A percentile compares a stretch with the other conserved stretches of the same genome.
phyloP scores from a whole-genome alignment of 73 alveolate species.

The Urostyla sp. region DNA sequence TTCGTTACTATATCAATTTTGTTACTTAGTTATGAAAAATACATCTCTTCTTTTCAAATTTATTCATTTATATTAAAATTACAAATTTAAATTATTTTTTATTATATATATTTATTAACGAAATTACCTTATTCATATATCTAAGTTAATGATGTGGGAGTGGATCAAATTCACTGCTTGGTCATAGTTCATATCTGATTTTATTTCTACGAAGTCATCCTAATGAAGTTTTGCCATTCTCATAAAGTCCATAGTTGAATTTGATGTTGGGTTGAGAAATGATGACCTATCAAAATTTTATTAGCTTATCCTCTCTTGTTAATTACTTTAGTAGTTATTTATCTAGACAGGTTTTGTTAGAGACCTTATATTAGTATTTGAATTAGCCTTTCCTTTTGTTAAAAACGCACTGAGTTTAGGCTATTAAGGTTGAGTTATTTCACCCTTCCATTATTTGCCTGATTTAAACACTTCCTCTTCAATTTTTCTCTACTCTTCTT shows the following conservation, averaged over 20 bases:
- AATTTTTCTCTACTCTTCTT: slow-evolving; percentile 14
- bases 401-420: slow-evolving; percentile 42
- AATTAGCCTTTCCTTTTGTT: slow-evolving; percentile 1
- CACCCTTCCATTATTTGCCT: slow-evolving; percentile 42
- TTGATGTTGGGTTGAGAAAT: background rate
- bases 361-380: background rate
- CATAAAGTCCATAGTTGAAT: slow-evolving; percentile 22
- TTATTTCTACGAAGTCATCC: slow-evolving; percentile 38
- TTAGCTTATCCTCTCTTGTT: background rate
- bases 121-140: too few species aligned
- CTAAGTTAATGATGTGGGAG: slow-evolving; percentile 26
- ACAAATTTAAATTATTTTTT: slow-evolving; percentile 28
- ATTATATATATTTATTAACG: background rate
- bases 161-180: slow-evolving; percentile 36
- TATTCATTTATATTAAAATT: slow-evolving; percentile 45
- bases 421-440: slow-evolving; percentile 31
- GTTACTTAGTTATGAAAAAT: background rate
- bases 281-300: background rate
- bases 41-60: slow-evolving; percentile 63
- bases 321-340: background rate
- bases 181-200: slow-evolving; percentile 45
- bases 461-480: slow-evolving; percentile 36
- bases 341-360: slow-evolving; percentile 49
- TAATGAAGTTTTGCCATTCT: slow-evolving; percentile 9
- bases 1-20: slow-evolving; percentile 19